Percentiles rank a stretch among this genome's conserved stretches.
Evolutionary conservation across 352 stramenopile genomes (phyloP).

Genomic region (Albugo candida): DNA sequence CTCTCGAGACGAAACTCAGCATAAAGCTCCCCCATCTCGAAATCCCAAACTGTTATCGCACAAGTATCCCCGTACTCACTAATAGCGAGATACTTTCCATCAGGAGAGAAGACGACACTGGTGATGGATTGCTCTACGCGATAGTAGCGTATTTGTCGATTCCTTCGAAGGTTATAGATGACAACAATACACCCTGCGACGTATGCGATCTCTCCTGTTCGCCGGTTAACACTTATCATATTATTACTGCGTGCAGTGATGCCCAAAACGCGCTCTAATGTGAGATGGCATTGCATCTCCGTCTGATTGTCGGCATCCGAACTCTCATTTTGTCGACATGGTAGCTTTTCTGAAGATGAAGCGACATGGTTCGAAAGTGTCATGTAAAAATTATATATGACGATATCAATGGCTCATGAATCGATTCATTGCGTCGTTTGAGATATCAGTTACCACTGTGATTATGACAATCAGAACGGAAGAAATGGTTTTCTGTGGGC

Average conservation of each 20-base stretch:
- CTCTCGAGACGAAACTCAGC: slow-evolving; percentile 65
- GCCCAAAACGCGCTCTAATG: slow-evolving; percentile 62
- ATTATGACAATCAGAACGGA: too few relatives aligned
- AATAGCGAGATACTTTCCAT: slow-evolving; percentile 67
- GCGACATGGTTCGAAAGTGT: too few relatives aligned
- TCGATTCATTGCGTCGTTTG: too few relatives aligned
- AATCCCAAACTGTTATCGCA: slow-evolving; percentile 76
- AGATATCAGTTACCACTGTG: too few relatives aligned
- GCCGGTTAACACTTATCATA: slow-evolving; percentile 52
- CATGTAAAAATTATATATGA: too few relatives aligned
- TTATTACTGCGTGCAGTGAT: slow-evolving; percentile 54
- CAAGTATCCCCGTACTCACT: slow-evolving; percentile 73
- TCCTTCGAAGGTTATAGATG: slow-evolving; percentile 71
- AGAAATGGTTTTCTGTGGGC: too few relatives aligned
- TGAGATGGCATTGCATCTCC: slow-evolving; percentile 14
- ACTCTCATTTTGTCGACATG: too few relatives aligned
- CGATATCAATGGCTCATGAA: too few relatives aligned
- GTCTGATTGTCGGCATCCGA: too few relatives aligned
- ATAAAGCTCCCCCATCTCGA: slow-evolving; percentile 49
- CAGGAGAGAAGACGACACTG: slow-evolving; percentile 66
- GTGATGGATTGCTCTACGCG: slow-evolving; percentile 70
- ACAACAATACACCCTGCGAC: slow-evolving; percentile 76
- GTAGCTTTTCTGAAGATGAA: too few relatives aligned
- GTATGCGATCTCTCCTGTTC: slow-evolving; percentile 70
- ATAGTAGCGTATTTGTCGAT: slow-evolving; percentile 80